phyloP scores from a whole-genome alignment of 179 eudicot species.

The Beta corolliflora region DNA sequence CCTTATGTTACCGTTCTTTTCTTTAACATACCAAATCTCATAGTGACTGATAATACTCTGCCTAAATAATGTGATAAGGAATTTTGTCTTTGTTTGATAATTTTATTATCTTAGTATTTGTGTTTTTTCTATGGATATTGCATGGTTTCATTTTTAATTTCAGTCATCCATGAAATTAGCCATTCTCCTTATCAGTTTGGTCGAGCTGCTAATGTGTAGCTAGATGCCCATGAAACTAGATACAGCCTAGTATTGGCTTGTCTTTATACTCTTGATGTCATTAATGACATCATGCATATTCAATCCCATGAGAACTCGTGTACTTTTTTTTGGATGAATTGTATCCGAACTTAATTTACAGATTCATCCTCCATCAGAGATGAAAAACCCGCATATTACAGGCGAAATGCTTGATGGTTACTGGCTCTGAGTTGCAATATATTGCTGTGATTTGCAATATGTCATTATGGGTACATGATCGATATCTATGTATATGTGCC shows the following conservation, averaged over 20 bases:
- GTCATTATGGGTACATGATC: too few relatives aligned
- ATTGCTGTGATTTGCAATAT: not conserved
- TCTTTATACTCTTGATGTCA: not conserved
- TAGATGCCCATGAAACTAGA: not conserved
- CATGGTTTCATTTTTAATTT: not conserved
- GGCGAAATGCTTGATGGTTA: constrained; percentile 10
- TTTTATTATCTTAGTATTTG: not conserved
- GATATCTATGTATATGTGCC: not conserved
- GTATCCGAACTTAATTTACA: not conserved
- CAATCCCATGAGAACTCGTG: not conserved
- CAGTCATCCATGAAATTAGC: not conserved
- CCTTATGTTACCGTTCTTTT: not conserved
- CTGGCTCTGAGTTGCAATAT: not conserved
- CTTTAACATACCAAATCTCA: too few relatives aligned
- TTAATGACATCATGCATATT: not conserved
- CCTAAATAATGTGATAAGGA: not conserved
- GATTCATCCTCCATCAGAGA: not conserved
- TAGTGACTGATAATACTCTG: not conserved
- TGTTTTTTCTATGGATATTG: not conserved
- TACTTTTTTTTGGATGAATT: too few relatives aligned
- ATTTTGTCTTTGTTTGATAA: not conserved
- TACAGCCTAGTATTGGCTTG: not conserved
- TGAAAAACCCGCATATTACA: not conserved
- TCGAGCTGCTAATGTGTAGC: not conserved
- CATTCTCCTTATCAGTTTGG: not conserved